Evolutionary conservation across 208 protist genomes (phyloP), one percentile per base, ranked within the genome.

Genomic region (Zelonia costaricensis): DNA sequence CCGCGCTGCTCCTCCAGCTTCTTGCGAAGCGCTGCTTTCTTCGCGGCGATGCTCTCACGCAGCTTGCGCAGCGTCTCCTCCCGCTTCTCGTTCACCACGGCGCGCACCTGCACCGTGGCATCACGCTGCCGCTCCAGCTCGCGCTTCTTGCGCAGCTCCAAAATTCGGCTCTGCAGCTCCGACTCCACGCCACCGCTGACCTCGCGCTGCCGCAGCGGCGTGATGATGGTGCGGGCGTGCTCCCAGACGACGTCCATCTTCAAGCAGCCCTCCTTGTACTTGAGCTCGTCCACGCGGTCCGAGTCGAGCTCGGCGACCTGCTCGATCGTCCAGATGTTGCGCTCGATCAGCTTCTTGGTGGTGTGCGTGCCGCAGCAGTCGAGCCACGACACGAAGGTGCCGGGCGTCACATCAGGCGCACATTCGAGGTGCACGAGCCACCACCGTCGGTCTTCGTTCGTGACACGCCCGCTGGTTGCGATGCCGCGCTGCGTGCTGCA

Each of bases 291-390:
- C 10, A 95, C 86, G 55, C 82, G 76, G 53, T 95, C 89, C 10
- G 85, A 90, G 75, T 90, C 80, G 31, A 95, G 76, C 58, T 64
- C 74, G 12, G 86, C 84, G 0, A 95, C 84, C 71, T 95, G 89
- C 68, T 91, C 86, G 56, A 95, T 95, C 10, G 89, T 93, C 86
- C 89, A 95, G 20, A 95, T 78, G 57, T 93, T 89, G n/a, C 84
- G 80, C 62, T 95, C 86, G 60, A 95, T 95, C n/a, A 95, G 49
- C 62, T 93, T 92, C 67, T 95, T 95, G 8, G 83, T 88, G 4
- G 89, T 92, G 77, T 95, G 89, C n/a, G 84, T 92, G 47, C 86
- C 89, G 43, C 89, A 95, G 77, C 84, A 88, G 62, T 95, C 89
- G 2, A 95, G 71, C 84, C 85, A 95, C 25, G 86, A 74, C 8